Evolutionary conservation across 441 rosid species (phyloP).

Genomic region (Erysimum pusillum): DNA sequence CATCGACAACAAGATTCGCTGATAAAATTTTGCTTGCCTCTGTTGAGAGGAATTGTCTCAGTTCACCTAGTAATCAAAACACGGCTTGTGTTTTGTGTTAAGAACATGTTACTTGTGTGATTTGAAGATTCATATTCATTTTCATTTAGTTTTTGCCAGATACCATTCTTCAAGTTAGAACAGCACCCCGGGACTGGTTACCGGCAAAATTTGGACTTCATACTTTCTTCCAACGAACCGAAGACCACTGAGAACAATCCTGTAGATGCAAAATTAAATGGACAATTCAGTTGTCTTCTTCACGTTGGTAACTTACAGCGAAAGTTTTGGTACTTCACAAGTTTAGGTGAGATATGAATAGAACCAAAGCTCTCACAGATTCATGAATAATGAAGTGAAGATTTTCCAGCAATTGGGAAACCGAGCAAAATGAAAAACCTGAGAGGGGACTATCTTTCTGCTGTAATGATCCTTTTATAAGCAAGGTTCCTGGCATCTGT

Average conservation of each 20-base stretch:
- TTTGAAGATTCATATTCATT: background rate
- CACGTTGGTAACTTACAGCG: background rate
- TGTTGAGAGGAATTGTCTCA: background rate
- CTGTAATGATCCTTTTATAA: constrained; percentile 82
- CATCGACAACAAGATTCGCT: constrained; percentile 17
- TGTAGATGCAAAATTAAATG: constrained; percentile 48
- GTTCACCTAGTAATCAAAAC: constrained; percentile 2
- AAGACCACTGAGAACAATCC: constrained; percentile 65
- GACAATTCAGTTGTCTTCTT: constrained; percentile 4
- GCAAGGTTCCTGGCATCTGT: constrained; percentile 83
- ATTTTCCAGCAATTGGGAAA: constrained; percentile 1
- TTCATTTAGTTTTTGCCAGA: background rate
- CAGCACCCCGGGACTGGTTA: constrained; percentile 25
- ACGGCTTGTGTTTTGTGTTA: constrained; percentile 3
- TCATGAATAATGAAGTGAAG: constrained; percentile 10
- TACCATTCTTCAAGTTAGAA: constrained; percentile 11
- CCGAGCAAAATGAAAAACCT: constrained; percentile 54
- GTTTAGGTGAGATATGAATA: background rate
- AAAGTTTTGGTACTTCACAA: background rate
- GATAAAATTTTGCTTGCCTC: background rate
- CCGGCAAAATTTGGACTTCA: constrained; percentile 63
- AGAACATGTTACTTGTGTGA: constrained; percentile 14
- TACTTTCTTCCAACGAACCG: constrained; percentile 57
- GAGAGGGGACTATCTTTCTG: constrained; percentile 59
- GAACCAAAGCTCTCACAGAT: constrained; percentile 3